Evolutionary conservation across 495 filamentous ascomycete genomes (phyloP).

Genomic region (Pseudotulostoma volvatum): DNA sequence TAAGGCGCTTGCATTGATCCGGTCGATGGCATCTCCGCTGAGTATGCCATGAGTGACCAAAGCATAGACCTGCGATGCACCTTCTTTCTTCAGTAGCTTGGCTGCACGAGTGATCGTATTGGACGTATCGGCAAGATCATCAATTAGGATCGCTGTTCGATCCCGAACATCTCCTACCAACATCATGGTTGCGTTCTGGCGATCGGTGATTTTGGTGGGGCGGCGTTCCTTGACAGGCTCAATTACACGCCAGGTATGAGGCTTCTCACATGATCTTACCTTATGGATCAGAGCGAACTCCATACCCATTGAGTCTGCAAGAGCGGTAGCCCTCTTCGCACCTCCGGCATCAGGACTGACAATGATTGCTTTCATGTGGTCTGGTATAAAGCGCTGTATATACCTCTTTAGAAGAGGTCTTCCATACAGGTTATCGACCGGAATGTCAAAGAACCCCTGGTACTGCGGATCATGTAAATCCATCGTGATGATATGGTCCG

Average conservation of each 20-base stretch:
- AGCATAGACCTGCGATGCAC: slow-evolving; percentile 74
- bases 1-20: slow-evolving; percentile 78
- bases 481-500: slow-evolving; percentile 91
- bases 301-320: slow-evolving; percentile 83
- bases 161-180: slow-evolving; percentile 76
- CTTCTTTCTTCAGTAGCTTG: slow-evolving; percentile 90
- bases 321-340: slow-evolving; percentile 91
- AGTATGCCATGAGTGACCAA: slow-evolving; percentile 88
- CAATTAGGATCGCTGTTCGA: slow-evolving; percentile 74
- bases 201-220: slow-evolving; percentile 81
- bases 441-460: slow-evolving; percentile 97
- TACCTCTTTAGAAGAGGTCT: slow-evolving; percentile 76
- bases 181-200: slow-evolving; percentile 98
- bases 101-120: slow-evolving; percentile 95
- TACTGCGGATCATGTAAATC: slow-evolving; percentile 97
- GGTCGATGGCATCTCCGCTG: slow-evolving; percentile 82
- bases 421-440: slow-evolving; percentile 91
- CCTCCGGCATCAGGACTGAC: slow-evolving; percentile 94
- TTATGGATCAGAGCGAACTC: slow-evolving; percentile 97
- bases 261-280: too few relatives aligned
- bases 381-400: slow-evolving; percentile 74
- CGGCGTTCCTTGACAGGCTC: slow-evolving; percentile 67
- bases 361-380: slow-evolving; percentile 75
- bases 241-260: too few relatives aligned
- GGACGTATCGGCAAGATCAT: slow-evolving; percentile 88